phyloP scores from a whole-genome alignment of 1,284 basidiomycete species.

The Heterobasidion annosum region DNA sequence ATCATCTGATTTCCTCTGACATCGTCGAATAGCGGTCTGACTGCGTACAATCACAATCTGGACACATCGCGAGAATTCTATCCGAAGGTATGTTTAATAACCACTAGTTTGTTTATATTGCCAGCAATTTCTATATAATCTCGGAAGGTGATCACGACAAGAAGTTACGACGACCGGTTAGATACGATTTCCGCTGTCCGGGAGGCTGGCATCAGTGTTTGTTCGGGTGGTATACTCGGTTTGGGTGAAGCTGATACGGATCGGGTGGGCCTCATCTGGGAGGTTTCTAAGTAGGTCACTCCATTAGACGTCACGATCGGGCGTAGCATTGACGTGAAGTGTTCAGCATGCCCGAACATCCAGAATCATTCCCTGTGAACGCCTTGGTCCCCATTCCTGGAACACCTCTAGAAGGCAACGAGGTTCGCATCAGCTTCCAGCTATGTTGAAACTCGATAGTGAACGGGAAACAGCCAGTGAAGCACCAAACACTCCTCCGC shows the following conservation, averaged over 20 bases:
- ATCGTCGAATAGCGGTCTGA: conserved; percentile 59
- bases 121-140: neutral
- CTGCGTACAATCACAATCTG: conserved; percentile 98
- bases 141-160: conserved; percentile 83
- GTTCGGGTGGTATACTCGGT: conserved; percentile 94
- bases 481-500: conserved; percentile 80
- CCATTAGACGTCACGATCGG: neutral
- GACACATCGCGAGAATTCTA: conserved; percentile 98
- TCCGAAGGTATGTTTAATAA: conserved; percentile 52
- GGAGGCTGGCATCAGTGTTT: conserved; percentile 94
- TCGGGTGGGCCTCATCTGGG: conserved; percentile 90
- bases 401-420: conserved; percentile 65
- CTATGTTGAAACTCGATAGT: neutral
- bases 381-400: conserved; percentile 80
- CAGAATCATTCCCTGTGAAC: conserved; percentile 98
- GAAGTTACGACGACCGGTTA: conserved; percentile 91
- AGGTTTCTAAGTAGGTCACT: conserved; percentile 67
- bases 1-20: conserved; percentile 2
- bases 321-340: neutral
- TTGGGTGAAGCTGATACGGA: conserved; percentile 90
- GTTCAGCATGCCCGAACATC: conserved; percentile 84
- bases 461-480: conserved; percentile 48
- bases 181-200: conserved; percentile 87
- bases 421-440: conserved; percentile 28
- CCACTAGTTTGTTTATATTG: neutral